phyloP scores from a whole-genome alignment of 768 basidiomycete species.

The Mycena galopus region DNA sequence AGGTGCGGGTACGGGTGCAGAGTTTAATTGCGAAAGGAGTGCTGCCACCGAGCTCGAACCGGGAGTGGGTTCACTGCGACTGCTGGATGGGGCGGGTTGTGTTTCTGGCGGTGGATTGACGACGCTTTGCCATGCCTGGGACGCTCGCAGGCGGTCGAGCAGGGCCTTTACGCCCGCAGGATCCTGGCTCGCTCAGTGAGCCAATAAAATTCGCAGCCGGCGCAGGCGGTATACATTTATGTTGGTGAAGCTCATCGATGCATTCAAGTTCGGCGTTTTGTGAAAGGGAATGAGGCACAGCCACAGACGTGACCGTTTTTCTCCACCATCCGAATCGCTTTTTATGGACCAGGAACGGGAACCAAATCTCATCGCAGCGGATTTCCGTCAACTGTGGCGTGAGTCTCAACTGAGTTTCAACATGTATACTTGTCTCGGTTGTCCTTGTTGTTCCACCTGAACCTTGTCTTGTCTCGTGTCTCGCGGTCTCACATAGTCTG shows the following conservation, averaged over 20 bases:
- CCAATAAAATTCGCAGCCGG: neutral
- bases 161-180: slow-evolving; percentile 75
- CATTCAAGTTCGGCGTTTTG: too few relatives aligned
- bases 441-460: too few relatives aligned
- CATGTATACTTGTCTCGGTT: too few relatives aligned
- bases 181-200: slow-evolving; percentile 52
- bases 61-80: slow-evolving; percentile 12
- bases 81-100: slow-evolving; percentile 20
- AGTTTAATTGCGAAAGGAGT: slow-evolving; percentile 71
- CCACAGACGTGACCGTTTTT: neutral
- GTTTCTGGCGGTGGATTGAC: slow-evolving; percentile 22
- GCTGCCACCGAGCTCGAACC: slow-evolving; percentile 64
- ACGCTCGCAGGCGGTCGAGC: slow-evolving; percentile 75
- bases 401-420: too few relatives aligned
- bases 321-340: too few relatives aligned
- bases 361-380: too few relatives aligned
- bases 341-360: too few relatives aligned
- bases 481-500: too few relatives aligned
- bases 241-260: neutral
- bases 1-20: slow-evolving; percentile 42
- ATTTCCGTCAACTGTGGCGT: too few relatives aligned
- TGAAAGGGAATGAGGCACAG: neutral
- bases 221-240: neutral
- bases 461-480: too few relatives aligned
- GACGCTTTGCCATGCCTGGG: slow-evolving; percentile 76